Evolutionary conservation across 1,139 yeast genomes (phyloP), one percentile per base, ranked within the genome.

Genomic region (Scheffersomyces parashehatae): DNA sequence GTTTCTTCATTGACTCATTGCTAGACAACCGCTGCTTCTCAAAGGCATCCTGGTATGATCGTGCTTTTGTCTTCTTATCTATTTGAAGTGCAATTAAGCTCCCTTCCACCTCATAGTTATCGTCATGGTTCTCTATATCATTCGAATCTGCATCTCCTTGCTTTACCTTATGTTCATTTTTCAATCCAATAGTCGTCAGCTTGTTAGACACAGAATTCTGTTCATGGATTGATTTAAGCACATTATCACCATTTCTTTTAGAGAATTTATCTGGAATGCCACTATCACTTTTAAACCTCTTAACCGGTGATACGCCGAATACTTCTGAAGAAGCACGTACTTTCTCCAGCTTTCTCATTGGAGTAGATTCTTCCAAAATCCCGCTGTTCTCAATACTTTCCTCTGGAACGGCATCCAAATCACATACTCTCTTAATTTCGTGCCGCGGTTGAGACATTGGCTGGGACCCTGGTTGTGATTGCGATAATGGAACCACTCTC

Each of bases 401-500:
- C 47, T 35, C 49, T 50, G 26, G 44, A 14, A 31, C 35, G 5
- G 15, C 36, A 12, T 32, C 36, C 26, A 28, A 16, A 10, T 14
- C 10, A 14, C 11, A 14, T 5, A 15, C 31, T 10, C 11, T 16
- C 10, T 30, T 36, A 10, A 20, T 12, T 30, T 33, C 28, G 12
- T 15, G 29, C 6, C 24, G 10, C 42, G 45, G 44, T 42, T 56
- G 51, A 28, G 58, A 37, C 39, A 54, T 48, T 20, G 65, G 58
- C 40, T 61, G 41, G 33, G 28, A 24, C 28, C 38, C 39, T 11
- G 50, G 67, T 47, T 70, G 77, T 14, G 74, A 68, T 48, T 68
- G 76, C 3, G 76, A 76, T 30, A 72, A 51, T 3, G 77, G 76
- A 2, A 67, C 68, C 37, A 73, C 71, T 44, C 77, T 55, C 48